Conservation (phyloP, 2,329 filamentous ascomycete genomes). For the Dactylella cylindrospora region DNA sequence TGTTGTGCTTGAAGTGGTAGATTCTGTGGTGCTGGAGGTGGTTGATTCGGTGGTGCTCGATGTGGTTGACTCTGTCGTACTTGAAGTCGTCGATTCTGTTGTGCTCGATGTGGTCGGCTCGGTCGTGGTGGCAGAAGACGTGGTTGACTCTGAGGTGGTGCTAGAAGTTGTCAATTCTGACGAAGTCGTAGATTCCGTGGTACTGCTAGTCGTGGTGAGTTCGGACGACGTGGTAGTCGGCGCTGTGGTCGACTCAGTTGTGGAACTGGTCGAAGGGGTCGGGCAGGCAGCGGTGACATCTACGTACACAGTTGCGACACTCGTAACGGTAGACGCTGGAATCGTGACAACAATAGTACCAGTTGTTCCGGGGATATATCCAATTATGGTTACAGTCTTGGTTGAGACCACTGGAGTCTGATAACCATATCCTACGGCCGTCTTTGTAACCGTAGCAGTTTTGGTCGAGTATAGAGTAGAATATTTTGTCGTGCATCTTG, state of each 20-base stretch:
- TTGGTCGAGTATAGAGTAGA: not conserved
- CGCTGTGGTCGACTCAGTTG: not conserved
- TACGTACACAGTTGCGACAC: too few relatives aligned
- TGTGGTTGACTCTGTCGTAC: not conserved
- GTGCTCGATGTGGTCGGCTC: not conserved
- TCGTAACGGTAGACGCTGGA: not conserved
- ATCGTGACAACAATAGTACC: not conserved
- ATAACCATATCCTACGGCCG: slow-evolving; percentile 2
- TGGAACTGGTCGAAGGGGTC: too few relatives aligned
- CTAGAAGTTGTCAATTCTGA: not conserved
- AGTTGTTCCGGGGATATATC: not conserved
- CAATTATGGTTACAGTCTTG: slow-evolving; percentile 9
- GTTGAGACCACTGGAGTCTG: not conserved
- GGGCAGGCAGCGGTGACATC: too few relatives aligned
- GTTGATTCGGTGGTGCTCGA: not conserved
- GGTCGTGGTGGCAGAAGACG: not conserved
- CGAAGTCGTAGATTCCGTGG: not conserved
- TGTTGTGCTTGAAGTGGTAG: not conserved
- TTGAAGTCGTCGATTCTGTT: not conserved
- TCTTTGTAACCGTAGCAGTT: slow-evolving; percentile 3
- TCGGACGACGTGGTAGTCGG: not conserved
- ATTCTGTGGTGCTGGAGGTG: not conserved
- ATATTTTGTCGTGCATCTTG: slow-evolving; percentile 22
- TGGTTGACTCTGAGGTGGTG: not conserved
- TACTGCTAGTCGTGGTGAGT: not conserved